Evolutionary conservation across 2,329 filamentous ascomycete species (phyloP).

Genomic region (Sporothrix pseudoabietina): DNA sequence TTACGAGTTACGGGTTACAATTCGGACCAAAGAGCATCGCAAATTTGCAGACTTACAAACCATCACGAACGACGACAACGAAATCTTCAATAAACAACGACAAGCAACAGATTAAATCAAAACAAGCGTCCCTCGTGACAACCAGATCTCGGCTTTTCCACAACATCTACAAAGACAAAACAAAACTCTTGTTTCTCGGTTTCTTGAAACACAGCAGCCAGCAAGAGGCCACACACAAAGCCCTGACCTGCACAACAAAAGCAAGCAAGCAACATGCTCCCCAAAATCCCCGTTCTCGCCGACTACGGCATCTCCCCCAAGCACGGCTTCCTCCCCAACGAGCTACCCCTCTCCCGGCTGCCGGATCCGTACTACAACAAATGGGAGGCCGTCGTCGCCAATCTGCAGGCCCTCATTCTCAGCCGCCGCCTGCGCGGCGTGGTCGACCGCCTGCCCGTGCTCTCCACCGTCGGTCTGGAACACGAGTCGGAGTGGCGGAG

Average conservation of each 20-base stretch:
- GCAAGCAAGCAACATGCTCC: conserved; percentile 50
- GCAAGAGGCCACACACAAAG: conserved; percentile 8
- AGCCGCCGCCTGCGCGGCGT: conserved; percentile 79
- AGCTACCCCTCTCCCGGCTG: conserved; percentile 75
- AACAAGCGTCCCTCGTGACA: conserved; percentile 7
- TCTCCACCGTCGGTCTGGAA: conserved; percentile 79
- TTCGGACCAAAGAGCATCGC: neutral
- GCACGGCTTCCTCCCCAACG: conserved; percentile 84
- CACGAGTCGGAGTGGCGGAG: conserved; percentile 89
- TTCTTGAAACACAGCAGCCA: conserved; percentile 32
- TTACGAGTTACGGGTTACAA: conserved; percentile 5
- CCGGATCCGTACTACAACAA: conserved; percentile 91
- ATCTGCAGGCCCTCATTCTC: conserved; percentile 83
- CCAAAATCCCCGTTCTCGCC: conserved; percentile 63
- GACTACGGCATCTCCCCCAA: conserved; percentile 79
- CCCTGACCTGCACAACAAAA: neutral
- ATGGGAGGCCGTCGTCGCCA: conserved; percentile 86
- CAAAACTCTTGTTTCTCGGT: conserved; percentile 15
- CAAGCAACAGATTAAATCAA: neutral
- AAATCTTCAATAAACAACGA: neutral
- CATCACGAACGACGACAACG: neutral
- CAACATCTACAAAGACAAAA: neutral
- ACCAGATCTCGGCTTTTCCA: neutral
- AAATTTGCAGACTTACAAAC: neutral
- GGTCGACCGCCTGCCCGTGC: conserved; percentile 77